A percentile compares a stretch with the other conserved stretches of the same genome.
Evolutionary conservation across 2,329 filamentous ascomycete species (phyloP).

Genomic region (Chaetomium strumarium): DNA sequence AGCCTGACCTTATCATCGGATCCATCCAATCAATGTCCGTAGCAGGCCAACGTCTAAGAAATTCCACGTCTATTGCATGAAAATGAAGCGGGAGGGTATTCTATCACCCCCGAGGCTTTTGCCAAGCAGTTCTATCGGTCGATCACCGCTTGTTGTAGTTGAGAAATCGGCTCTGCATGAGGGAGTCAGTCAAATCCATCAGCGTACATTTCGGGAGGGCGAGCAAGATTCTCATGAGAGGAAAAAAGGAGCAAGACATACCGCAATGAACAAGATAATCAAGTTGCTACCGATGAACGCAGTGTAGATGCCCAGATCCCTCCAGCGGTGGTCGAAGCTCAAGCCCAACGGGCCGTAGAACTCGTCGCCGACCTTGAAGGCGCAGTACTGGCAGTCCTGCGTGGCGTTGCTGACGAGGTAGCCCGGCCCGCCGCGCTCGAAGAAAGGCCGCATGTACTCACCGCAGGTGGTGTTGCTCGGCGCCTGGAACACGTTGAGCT

Average conservation of each 20-base stretch:
- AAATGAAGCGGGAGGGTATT: too few relatives aligned
- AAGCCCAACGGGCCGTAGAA: slow-evolving; percentile 67
- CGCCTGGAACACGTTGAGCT: slow-evolving; percentile 63
- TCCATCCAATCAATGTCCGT: too few relatives aligned
- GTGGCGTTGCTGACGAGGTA: slow-evolving; percentile 63
- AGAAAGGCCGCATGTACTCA: slow-evolving; percentile 69
- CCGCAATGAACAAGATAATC: slow-evolving; percentile 51
- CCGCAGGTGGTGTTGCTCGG: slow-evolving; percentile 60
- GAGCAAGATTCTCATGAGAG: background rate
- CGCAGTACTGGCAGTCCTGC: slow-evolving; percentile 70
- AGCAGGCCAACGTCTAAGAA: too few relatives aligned
- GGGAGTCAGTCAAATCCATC: slow-evolving; percentile 1
- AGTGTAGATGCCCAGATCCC: slow-evolving; percentile 72
- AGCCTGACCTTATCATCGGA: too few relatives aligned
- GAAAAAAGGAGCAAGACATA: slow-evolving; percentile 32
- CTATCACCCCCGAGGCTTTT: too few relatives aligned
- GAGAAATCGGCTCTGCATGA: slow-evolving; percentile 42
- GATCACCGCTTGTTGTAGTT: slow-evolving; percentile 47
- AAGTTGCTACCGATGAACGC: slow-evolving; percentile 76
- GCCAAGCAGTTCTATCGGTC: background rate
- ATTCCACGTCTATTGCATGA: too few relatives aligned
- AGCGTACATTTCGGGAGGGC: background rate
- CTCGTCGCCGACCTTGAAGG: slow-evolving; percentile 72
- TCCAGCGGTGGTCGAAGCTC: slow-evolving; percentile 65
- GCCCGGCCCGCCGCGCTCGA: slow-evolving; percentile 59